Conservation (phyloP, 1,139 yeast genomes). For the Candida tropicalis region DNA sequence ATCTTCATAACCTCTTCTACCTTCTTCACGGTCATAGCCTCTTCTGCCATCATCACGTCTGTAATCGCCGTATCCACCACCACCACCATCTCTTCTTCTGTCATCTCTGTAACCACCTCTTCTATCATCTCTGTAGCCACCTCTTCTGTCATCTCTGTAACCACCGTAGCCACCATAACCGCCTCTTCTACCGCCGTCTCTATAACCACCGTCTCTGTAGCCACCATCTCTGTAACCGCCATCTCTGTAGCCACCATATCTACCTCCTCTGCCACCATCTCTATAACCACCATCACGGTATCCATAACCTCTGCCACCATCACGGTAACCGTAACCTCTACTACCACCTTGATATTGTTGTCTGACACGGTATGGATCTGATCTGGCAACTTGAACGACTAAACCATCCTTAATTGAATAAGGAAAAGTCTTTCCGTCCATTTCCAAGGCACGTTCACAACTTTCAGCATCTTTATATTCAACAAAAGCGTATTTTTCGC, state of each 20-base stretch:
- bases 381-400: constrained; percentile 61
- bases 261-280: constrained; percentile 17
- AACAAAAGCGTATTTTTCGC: constrained; percentile 73
- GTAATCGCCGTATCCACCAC: constrained; percentile 19
- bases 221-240: constrained; percentile 14
- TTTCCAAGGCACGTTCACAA: constrained; percentile 61
- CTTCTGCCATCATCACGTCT: constrained; percentile 16
- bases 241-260: constrained; percentile 12
- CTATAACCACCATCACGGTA: constrained; percentile 23
- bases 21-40: constrained; percentile 21
- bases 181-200: constrained; percentile 28
- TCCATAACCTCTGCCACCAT: constrained; percentile 33
- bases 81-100: constrained; percentile 21
- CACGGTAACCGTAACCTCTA: constrained; percentile 32
- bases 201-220: constrained; percentile 20
- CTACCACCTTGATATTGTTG: constrained; percentile 33
- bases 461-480: constrained; percentile 62
- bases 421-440: constrained; percentile 49
- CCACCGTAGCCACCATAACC: constrained; percentile 19
- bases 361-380: constrained; percentile 51
- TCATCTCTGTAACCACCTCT: constrained; percentile 20
- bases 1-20: constrained; percentile 20
- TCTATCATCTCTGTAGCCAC: constrained; percentile 15
- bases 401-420: constrained; percentile 44
- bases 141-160: constrained; percentile 21